Base-by-base conservation (phyloP, 1,139 yeast genomes). In the Pichia sp. region DNA sequence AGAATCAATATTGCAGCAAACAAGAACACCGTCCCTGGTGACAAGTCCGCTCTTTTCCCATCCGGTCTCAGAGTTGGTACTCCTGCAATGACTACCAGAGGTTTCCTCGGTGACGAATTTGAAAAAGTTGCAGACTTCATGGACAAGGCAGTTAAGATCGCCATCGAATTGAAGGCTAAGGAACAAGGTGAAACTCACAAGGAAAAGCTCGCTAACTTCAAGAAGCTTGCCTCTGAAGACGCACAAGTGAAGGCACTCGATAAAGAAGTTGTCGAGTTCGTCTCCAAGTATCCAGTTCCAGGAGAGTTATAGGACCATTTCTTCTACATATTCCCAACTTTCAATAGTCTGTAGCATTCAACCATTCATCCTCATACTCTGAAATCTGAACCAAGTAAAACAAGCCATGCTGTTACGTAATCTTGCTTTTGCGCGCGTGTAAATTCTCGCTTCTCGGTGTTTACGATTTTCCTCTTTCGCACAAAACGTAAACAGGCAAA, bases 11-110 rank as follows among this genome's bases (percentile, higher is more conserved):
- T 88, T 55, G 96, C 97, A 41, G 86, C 93, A 47, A 88, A 88
- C 72, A 88, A 88, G 66, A 88, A 88, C 72, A 81, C 96, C 33
- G 85, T 88, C 48, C 96, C 97, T 44, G 96, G 96, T 53, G 97
- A 88, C 67, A 81, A 79, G 61, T 83, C 94, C 28, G 97, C 97
- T 23, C 69, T 88, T 50, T 86, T 85, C 65, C 97, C 97, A 53
- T 85, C 94, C 36, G 97, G 97, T 50, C 71, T 88, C 55, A 82
- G 97, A 70, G 86, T 88, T 42, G 97, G 97, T 51, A 85, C 97
- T 30, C 97, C 97, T 40, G 96, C 96, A 41, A 88, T 88, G 97
- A 83, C 96, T 46, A 86, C 96, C 35, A 81, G 97, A 69, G 96
- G 96, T 21, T 81, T 88, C 53, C 80, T 82, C 30, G 74, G 73